phyloP scores from a whole-genome alignment of 2,329 filamentous ascomycete genomes.

The Diaporthe caulivora region DNA sequence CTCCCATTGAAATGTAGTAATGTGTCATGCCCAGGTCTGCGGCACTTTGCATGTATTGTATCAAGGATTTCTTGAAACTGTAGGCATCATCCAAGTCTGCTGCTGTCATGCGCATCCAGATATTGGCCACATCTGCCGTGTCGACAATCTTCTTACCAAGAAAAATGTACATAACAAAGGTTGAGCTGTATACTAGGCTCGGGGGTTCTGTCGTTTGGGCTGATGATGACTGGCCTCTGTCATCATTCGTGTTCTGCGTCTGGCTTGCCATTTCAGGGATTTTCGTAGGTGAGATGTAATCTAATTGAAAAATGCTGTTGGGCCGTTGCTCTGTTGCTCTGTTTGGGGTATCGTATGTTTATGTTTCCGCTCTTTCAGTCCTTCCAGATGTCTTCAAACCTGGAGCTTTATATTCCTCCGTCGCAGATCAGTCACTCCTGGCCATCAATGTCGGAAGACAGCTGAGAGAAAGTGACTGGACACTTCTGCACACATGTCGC shows the following conservation, averaged over 20 bases:
- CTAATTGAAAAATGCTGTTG: no score
- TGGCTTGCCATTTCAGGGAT: neutral
- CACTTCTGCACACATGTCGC: neutral
- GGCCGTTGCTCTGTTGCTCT: neutral
- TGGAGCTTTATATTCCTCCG: neutral
- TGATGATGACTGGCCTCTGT: neutral
- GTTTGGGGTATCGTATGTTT: rapidly evolving
- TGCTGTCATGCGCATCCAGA: constrained; percentile 7
- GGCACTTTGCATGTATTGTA: neutral
- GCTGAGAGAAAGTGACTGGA: no score
- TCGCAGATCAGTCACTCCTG: neutral
- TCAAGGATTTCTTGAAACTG: neutral
- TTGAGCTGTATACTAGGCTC: constrained; percentile 2
- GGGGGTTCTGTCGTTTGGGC: neutral
- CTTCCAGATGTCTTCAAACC: no score
- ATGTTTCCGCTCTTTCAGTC: neutral
- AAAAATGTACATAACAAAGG: neutral
- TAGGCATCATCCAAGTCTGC: neutral
- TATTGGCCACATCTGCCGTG: neutral
- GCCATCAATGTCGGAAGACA: neutral
- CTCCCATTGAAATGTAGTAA: constrained; percentile 17
- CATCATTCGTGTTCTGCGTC: neutral
- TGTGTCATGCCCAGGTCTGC: neutral
- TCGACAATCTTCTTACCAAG: neutral
- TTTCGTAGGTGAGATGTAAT: neutral